phyloP scores from a whole-genome alignment of 2,329 filamentous ascomycete genomes.

The Dothistroma pini region DNA sequence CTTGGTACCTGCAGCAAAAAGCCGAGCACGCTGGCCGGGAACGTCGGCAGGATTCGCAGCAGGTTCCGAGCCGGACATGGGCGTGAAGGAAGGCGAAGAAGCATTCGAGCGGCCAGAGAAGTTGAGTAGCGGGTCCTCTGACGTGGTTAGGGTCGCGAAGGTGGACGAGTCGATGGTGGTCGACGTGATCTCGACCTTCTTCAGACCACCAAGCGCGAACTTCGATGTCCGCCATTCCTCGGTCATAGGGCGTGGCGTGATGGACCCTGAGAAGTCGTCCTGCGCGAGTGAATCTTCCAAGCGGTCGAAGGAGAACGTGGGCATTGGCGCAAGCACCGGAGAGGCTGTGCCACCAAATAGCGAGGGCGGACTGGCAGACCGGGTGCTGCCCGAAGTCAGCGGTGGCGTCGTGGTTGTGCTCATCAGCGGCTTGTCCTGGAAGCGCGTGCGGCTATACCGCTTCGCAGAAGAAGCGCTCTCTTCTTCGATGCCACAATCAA shows the following conservation, averaged over 20 bases:
- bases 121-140: constrained; percentile 72
- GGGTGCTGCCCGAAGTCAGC: constrained; percentile 25
- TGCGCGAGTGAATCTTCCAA: constrained; percentile 25
- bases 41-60: constrained; percentile 56
- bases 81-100: constrained; percentile 54
- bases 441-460: constrained; percentile 56
- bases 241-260: constrained; percentile 33
- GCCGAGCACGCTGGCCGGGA: constrained; percentile 77
- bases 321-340: constrained; percentile 34
- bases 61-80: constrained; percentile 46
- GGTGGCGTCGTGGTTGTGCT: constrained; percentile 26
- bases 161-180: constrained; percentile 70
- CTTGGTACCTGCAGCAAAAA: constrained; percentile 77
- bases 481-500: constrained; percentile 68
- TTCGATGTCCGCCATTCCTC: constrained; percentile 66
- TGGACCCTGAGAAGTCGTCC: constrained; percentile 27
- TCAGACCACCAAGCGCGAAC: constrained; percentile 59
- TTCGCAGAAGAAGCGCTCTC: constrained; percentile 51
- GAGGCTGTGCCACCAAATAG: constrained; percentile 50
- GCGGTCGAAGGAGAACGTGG: constrained; percentile 27
- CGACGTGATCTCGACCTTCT: constrained; percentile 62
- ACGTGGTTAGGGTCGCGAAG: constrained; percentile 65
- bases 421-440: constrained; percentile 27
- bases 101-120: constrained; percentile 53
- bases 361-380: constrained; percentile 38